These are phyloP conservation scores for Thielaviopsis euricoi DNA, from an alignment of 2,329 filamentous ascomycete species.

Conservation along the genomic window DNA sequence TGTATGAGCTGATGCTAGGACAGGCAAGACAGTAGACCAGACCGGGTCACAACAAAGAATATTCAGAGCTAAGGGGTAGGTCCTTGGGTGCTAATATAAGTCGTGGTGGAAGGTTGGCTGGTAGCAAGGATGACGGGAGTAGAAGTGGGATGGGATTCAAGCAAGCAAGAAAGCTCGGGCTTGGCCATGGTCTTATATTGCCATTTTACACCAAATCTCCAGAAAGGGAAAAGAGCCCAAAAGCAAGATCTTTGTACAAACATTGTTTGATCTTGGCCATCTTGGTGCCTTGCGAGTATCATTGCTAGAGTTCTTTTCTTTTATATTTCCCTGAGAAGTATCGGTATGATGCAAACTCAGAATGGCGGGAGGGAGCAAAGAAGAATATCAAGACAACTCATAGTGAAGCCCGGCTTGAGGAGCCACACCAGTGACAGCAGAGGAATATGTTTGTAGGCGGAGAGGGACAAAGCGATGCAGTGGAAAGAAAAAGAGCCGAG, in stretches of 20 bases:
- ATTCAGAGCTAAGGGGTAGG: not conserved
- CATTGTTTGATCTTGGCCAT: not conserved
- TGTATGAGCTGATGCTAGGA: not conserved
- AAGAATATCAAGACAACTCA: not conserved
- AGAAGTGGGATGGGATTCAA: not conserved
- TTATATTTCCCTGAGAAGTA: not conserved
- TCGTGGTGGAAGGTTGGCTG: not conserved
- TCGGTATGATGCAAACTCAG: not conserved
- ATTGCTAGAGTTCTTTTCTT: not conserved
- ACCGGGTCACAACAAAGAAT: not conserved
- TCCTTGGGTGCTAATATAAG: not conserved
- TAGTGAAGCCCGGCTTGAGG: not conserved
- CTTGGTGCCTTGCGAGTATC: not conserved
- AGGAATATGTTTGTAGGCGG: not conserved
- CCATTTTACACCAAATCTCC: not conserved
- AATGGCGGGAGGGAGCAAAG: not conserved
- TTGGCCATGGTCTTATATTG: not conserved
- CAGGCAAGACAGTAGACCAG: not conserved
- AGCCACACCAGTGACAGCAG: not conserved
- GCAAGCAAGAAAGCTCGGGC: not conserved
- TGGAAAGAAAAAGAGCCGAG: not conserved
- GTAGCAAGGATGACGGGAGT: not conserved
- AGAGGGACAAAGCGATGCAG: not conserved
- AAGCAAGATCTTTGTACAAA: not conserved
- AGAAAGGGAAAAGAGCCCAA: not conserved